Evolutionary conservation across 257 asterid species (phyloP).

Genomic region (Fraxinus excelsior): DNA sequence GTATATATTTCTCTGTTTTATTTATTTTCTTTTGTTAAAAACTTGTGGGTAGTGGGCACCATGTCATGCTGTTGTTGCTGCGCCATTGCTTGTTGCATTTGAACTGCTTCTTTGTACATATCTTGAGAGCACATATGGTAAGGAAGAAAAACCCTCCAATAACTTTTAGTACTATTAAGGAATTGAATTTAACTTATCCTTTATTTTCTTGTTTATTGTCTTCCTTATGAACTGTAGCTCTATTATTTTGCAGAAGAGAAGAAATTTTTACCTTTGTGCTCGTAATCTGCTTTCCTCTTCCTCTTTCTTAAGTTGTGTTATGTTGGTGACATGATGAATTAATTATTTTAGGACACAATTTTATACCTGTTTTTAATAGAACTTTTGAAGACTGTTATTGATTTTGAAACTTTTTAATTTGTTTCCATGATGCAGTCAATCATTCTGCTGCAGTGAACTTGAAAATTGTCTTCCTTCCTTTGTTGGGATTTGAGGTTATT

Average conservation of each 20-base stretch:
- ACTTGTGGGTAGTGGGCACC: slow-evolving; percentile 91
- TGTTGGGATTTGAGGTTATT: slow-evolving; percentile 76
- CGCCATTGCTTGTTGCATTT: slow-evolving; percentile 88
- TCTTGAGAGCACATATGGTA: slow-evolving; percentile 85
- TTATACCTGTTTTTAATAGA: not conserved
- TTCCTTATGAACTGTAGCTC: not conserved
- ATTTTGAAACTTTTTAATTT: slow-evolving; percentile 14
- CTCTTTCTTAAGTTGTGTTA: not conserved
- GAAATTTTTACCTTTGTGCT: slow-evolving; percentile 1
- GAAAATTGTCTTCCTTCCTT: slow-evolving; percentile 87
- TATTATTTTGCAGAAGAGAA: slow-evolving; percentile 15
- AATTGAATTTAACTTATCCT: slow-evolving; percentile 2
- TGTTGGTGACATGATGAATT: slow-evolving; percentile 14
- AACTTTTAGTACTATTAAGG: slow-evolving; percentile 24
- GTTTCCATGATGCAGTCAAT: slow-evolving; percentile 54
- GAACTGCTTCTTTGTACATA: slow-evolving; percentile 97
- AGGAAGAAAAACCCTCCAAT: slow-evolving; percentile 41
- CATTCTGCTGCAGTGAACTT: slow-evolving; percentile 71
- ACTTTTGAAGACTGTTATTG: slow-evolving; percentile 15
- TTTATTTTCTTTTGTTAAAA: slow-evolving; percentile 14
- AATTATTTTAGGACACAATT: slow-evolving; percentile 14
- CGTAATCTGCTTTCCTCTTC: slow-evolving; percentile 27
- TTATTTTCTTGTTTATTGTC: slow-evolving; percentile 2
- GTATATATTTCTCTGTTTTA: slow-evolving; percentile 22
- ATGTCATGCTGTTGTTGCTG: slow-evolving; percentile 95